Conservation (phyloP, 176 grass and related monocot genomes). For the Raddia distichophylla region DNA sequence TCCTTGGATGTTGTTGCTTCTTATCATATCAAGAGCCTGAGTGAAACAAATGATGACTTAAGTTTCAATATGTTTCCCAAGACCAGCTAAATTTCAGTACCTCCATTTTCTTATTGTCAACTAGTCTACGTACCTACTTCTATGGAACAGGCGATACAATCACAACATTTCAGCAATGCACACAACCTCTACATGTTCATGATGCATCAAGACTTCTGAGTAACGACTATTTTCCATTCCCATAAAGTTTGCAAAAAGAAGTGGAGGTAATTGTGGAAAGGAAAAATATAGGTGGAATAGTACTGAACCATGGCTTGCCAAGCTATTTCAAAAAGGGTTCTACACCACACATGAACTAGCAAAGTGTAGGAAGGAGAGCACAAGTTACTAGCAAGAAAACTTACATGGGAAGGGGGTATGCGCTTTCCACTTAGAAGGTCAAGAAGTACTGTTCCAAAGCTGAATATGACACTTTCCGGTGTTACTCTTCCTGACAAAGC, state of each 20-base stretch:
- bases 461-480: slow-evolving; percentile 94
- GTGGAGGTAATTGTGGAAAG: neutral
- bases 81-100: neutral
- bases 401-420: slow-evolving; percentile 96
- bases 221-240: neutral
- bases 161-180: neutral
- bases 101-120: neutral
- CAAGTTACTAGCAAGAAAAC: slow-evolving; percentile 35
- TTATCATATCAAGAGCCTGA: slow-evolving; percentile 98
- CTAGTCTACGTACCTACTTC: neutral
- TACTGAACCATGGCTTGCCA: neutral
- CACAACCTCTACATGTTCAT: neutral
- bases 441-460: slow-evolving; percentile 92
- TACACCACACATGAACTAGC: neutral
- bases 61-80: neutral
- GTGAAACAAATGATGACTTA: slow-evolving; percentile 19
- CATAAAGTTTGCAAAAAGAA: neutral
- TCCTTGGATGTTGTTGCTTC: slow-evolving; percentile 57
- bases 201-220: neutral
- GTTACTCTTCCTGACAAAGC: slow-evolving; percentile 82
- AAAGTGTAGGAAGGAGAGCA: slow-evolving; percentile 4
- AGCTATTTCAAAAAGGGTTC: slow-evolving; percentile 4
- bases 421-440: slow-evolving; percentile 97
- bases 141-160: neutral
- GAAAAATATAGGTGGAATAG: slow-evolving; percentile 18